Evolutionary conservation across 2,329 filamentous ascomycete genomes (phyloP).

Genomic region (Paracamarosporium sp.): DNA sequence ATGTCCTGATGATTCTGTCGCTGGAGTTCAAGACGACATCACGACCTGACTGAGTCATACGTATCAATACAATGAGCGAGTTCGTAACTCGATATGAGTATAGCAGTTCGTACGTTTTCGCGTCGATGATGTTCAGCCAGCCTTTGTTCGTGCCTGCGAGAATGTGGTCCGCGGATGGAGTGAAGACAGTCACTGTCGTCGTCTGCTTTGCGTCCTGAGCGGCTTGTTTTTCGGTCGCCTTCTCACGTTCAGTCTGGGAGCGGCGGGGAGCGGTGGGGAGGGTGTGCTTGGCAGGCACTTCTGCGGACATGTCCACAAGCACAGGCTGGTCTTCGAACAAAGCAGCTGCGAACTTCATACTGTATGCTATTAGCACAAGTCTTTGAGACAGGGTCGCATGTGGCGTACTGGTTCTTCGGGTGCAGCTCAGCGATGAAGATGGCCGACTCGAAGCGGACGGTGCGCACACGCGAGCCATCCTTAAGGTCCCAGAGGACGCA

Average conservation of each 20-base stretch:
- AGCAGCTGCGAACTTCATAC: conserved; percentile 85
- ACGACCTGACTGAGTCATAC: conserved; percentile 82
- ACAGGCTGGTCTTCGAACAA: conserved; percentile 93
- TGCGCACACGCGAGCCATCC: conserved; percentile 74
- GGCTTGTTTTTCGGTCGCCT: conserved; percentile 80
- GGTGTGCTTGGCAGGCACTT: conserved; percentile 74
- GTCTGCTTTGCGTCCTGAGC: conserved; percentile 94
- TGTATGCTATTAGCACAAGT: conserved; percentile 45
- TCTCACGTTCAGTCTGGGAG: conserved; percentile 72
- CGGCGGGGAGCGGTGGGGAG: conserved; percentile 85
- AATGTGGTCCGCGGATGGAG: conserved; percentile 83
- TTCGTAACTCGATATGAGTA: conserved; percentile 88
- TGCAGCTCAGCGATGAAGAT: conserved; percentile 97
- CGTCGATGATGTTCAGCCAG: conserved; percentile 93
- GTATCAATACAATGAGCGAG: conserved; percentile 86
- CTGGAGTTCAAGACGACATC: conserved; percentile 92
- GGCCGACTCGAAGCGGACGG: conserved; percentile 88
- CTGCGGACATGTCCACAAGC: conserved; percentile 78
- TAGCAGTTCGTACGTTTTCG: conserved; percentile 78
- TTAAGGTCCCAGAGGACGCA: conserved; percentile 93
- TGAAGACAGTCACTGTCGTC: conserved; percentile 92
- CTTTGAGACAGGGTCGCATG: not conserved
- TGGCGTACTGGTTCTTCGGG: conserved; percentile 80
- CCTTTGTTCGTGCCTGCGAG: conserved; percentile 94
- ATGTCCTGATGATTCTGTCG: conserved; percentile 92